These are phyloP conservation scores for Coemansia sp. DNA, from an alignment of 192 early-diverging fungal species.

Conservation along the genomic window DNA sequence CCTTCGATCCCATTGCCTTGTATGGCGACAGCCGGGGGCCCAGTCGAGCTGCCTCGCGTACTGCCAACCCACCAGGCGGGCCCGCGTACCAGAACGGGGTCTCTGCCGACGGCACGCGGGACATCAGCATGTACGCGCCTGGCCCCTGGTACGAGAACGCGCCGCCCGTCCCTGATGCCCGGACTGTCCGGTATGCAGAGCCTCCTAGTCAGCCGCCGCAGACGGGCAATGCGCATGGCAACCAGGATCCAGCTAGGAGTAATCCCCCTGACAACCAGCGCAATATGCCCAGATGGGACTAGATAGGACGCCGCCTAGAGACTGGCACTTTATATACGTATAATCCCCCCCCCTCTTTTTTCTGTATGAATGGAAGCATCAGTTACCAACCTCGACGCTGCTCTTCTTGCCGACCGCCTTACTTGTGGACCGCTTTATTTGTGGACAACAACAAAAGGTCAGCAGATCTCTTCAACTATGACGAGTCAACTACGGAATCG, in stretches of 20 bases:
- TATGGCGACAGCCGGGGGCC: background rate
- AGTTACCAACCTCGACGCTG: too few species aligned
- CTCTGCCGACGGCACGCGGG: too few species aligned
- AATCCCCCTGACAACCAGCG: background rate
- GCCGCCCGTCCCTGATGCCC: background rate
- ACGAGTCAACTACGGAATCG: too few species aligned
- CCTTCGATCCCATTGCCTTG: conserved; percentile 1
- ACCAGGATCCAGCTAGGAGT: background rate
- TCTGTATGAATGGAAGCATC: too few species aligned
- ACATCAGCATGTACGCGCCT: background rate
- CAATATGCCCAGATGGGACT: conserved; percentile 2
- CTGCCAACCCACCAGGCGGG: background rate
- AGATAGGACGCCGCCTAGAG: too few species aligned
- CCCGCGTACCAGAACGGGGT: too few species aligned
- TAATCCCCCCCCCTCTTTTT: too few species aligned
- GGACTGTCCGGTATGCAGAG: background rate
- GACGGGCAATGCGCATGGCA: background rate
- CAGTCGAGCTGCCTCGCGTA: background rate
- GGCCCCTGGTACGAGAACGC: conserved; percentile 1
- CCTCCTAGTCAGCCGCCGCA: background rate
- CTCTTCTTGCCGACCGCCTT: too few species aligned
- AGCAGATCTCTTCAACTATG: too few species aligned
- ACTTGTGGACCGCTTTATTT: too few species aligned
- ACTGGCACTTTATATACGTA: too few species aligned
- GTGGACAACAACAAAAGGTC: too few species aligned